phyloP scores from a whole-genome alignment of 2,329 filamentous ascomycete genomes.

The Venturia aucupariae region DNA sequence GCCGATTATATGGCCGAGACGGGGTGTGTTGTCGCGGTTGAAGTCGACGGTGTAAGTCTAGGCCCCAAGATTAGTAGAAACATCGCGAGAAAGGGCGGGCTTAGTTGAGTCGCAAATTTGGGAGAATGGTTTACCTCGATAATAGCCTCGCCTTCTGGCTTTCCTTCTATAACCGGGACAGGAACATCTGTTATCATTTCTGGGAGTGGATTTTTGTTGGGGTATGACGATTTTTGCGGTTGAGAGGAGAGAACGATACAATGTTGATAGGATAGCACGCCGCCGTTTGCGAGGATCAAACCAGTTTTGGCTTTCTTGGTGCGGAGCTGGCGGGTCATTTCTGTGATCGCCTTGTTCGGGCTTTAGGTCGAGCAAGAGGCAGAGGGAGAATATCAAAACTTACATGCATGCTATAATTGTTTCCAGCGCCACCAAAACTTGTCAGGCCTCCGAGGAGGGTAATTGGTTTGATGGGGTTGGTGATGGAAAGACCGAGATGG shows the following conservation, averaged over 20 bases:
- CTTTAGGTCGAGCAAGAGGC: too few species aligned
- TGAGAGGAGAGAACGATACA: constrained; percentile 47
- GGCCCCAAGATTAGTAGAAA: background rate
- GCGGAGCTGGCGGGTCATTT: constrained; percentile 40
- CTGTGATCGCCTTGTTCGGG: constrained; percentile 21
- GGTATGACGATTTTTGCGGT: constrained; percentile 38
- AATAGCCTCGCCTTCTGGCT: constrained; percentile 41
- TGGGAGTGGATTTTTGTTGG: constrained; percentile 37
- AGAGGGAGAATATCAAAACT: constrained; percentile 24
- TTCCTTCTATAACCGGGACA: constrained; percentile 32
- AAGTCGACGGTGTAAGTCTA: constrained; percentile 55
- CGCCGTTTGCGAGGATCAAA: constrained; percentile 56
- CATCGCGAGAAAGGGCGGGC: background rate
- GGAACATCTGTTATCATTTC: constrained; percentile 31
- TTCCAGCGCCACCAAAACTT: constrained; percentile 60
- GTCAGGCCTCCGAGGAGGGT: constrained; percentile 58
- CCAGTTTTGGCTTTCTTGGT: constrained; percentile 38
- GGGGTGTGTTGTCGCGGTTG: constrained; percentile 40
- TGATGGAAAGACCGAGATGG: constrained; percentile 47
- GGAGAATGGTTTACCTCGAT: constrained; percentile 39
- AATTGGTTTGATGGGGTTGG: constrained; percentile 40
- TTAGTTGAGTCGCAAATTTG: background rate
- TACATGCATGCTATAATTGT: constrained; percentile 61
- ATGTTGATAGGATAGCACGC: constrained; percentile 56
- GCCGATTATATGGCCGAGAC: constrained; percentile 43